These are phyloP conservation scores for Emmonsia crescens DNA, from an alignment of 2,329 filamentous ascomycete species.

Conservation along the genomic window DNA sequence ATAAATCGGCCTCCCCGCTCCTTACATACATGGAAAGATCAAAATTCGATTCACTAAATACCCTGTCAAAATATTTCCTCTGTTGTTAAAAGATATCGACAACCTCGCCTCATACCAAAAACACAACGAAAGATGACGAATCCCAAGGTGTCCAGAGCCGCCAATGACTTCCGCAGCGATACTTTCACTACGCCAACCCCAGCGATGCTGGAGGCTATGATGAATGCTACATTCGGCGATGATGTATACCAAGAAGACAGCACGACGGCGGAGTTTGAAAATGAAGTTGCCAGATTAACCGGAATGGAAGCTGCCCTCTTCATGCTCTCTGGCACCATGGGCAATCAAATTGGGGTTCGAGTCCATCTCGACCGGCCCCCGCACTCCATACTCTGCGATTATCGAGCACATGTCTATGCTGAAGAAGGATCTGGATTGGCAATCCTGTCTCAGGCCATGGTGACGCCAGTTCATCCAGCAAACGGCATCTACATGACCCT, in stretches of 20 bases:
- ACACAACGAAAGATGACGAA: background rate
- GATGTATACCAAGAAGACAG: conserved; percentile 15
- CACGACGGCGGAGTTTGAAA: conserved; percentile 12
- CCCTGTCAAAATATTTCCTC: background rate
- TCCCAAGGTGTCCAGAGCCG: conserved; percentile 4
- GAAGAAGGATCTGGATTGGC: conserved; percentile 13
- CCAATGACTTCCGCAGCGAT: conserved; percentile 18
- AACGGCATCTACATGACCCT: conserved; percentile 8
- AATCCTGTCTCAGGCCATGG: conserved; percentile 9
- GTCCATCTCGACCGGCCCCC: conserved; percentile 11
- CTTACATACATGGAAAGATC: background rate
- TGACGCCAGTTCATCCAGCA: conserved; percentile 7
- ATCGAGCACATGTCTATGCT: conserved; percentile 8
- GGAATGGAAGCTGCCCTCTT: conserved; percentile 14
- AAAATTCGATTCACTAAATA: background rate
- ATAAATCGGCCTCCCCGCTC: background rate
- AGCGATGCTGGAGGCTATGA: conserved; percentile 15
- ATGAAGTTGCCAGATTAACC: conserved; percentile 12
- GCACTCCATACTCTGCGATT: conserved; percentile 13
- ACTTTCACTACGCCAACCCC: conserved; percentile 10
- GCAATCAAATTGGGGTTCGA: conserved; percentile 15
- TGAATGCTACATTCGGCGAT: conserved; percentile 12
- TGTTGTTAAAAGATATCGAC: background rate
- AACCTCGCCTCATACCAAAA: background rate
- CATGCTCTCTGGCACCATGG: conserved; percentile 18